Evolutionary conservation across 2,329 filamentous ascomycete genomes (phyloP).

Genomic region (Fusarium robinianum): DNA sequence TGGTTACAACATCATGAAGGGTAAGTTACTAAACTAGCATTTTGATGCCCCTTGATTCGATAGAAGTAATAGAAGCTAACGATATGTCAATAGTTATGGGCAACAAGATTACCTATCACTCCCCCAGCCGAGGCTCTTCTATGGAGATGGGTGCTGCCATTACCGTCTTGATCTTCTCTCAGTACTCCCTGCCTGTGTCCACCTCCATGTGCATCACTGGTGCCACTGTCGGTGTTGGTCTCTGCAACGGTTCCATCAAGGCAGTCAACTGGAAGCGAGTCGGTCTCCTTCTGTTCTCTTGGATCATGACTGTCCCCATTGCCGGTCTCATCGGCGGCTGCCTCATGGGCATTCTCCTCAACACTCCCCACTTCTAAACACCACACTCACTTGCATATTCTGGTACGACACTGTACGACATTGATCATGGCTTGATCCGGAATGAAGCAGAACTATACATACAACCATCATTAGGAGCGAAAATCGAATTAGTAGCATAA

Average conservation of each 20-base stretch:
- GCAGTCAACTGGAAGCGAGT: conserved; percentile 79
- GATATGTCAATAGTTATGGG: conserved; percentile 71
- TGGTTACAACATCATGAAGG: conserved; percentile 85
- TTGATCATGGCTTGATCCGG: too few relatives aligned
- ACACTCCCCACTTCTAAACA: conserved; percentile 45
- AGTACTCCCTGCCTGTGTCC: conserved; percentile 75
- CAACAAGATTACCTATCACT: conserved; percentile 77
- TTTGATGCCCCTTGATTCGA: too few relatives aligned
- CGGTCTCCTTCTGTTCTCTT: conserved; percentile 66
- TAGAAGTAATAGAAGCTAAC: conserved; percentile 14
- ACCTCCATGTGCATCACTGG: conserved; percentile 82
- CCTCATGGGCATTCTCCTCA: conserved; percentile 47
- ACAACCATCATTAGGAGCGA: too few relatives aligned
- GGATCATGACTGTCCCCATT: conserved; percentile 54
- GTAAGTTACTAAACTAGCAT: conserved; percentile 46
- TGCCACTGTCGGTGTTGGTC: conserved; percentile 75
- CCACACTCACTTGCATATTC: too few relatives aligned
- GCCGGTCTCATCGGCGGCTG: conserved; percentile 48
- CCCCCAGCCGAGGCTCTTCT: conserved; percentile 60
- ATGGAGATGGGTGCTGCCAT: conserved; percentile 83
- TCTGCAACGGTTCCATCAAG: conserved; percentile 73
- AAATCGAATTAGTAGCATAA: too few relatives aligned
- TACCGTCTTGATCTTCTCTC: conserved; percentile 75
- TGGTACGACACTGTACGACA: too few relatives aligned
- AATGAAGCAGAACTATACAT: too few relatives aligned